Evolutionary conservation across 2,329 filamentous ascomycete genomes (phyloP).

Genomic region (Pestalotiopsis sp.): DNA sequence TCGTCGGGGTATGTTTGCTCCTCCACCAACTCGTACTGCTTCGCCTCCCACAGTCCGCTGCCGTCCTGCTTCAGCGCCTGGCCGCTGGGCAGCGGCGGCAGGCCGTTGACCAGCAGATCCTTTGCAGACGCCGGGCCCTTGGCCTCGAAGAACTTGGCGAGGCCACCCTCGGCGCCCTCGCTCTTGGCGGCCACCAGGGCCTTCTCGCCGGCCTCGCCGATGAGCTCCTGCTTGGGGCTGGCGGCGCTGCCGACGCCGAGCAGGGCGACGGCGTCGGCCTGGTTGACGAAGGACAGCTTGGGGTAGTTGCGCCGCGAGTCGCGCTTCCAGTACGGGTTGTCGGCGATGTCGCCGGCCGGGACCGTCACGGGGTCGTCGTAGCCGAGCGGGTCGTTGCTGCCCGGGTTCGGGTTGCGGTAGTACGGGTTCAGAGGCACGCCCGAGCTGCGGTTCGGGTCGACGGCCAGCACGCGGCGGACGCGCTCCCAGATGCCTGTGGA

Average conservation of each 20-base stretch:
- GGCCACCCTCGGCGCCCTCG: slow-evolving; percentile 70
- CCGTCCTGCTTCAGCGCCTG: slow-evolving; percentile 53
- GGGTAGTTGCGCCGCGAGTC: slow-evolving; percentile 85
- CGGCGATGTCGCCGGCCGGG: slow-evolving; percentile 85
- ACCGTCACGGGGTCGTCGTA: slow-evolving; percentile 84
- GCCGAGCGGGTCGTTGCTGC: slow-evolving; percentile 66
- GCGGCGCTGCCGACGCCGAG: slow-evolving; percentile 83
- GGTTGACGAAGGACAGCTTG: slow-evolving; percentile 75
- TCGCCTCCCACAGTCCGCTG: slow-evolving; percentile 60
- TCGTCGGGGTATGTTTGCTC: slow-evolving; percentile 72
- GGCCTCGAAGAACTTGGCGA: slow-evolving; percentile 76
- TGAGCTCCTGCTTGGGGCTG: slow-evolving; percentile 79
- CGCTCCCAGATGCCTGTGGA: slow-evolving; percentile 86
- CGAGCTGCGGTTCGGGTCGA: slow-evolving; percentile 87
- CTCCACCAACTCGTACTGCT: slow-evolving; percentile 66
- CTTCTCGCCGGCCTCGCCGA: slow-evolving; percentile 72
- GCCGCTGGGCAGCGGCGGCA: slow-evolving; percentile 87
- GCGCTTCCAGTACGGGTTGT: slow-evolving; percentile 97
- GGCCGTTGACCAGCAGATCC: slow-evolving; percentile 73
- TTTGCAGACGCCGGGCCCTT: slow-evolving; percentile 47
- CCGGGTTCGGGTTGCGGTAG: slow-evolving; percentile 86
- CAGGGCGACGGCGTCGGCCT: slow-evolving; percentile 84
- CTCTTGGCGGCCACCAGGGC: slow-evolving; percentile 75
- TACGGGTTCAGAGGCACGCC: slow-evolving; percentile 92
- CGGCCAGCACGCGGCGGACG: slow-evolving; percentile 75